Conservation (phyloP, 352 stramenopile species). For the Phytophthora agathidicida region DNA sequence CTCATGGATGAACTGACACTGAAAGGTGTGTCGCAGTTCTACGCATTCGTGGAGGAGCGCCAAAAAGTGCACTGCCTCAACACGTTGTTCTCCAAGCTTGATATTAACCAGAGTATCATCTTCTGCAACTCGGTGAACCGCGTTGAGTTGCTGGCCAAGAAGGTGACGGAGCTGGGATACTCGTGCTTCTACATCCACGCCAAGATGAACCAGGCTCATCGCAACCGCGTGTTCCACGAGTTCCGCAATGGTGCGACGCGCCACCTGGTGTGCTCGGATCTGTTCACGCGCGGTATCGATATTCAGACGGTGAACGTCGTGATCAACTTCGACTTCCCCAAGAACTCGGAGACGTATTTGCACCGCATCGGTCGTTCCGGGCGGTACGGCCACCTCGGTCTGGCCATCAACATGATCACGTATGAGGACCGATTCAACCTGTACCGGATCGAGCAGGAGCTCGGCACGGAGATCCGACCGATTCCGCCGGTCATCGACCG, state of each 20-base stretch:
- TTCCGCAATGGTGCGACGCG: slow-evolving; percentile 98
- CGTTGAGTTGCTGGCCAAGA: slow-evolving; percentile 99
- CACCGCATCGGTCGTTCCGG: slow-evolving; percentile 99
- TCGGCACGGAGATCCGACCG: slow-evolving; percentile 99
- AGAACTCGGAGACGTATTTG: slow-evolving; percentile 99
- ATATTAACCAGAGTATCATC: slow-evolving; percentile 99
- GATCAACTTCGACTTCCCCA: slow-evolving; percentile 99
- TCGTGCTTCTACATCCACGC: slow-evolving; percentile 99
- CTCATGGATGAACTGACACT: slow-evolving; percentile 99
- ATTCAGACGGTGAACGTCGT: slow-evolving; percentile 99
- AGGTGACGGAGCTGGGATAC: slow-evolving; percentile 99
- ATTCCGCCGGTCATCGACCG: slow-evolving; percentile 99
- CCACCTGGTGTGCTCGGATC: slow-evolving; percentile 98
- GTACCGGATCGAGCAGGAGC: slow-evolving; percentile 98
- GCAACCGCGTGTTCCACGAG: slow-evolving; percentile 99
- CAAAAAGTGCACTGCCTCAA: slow-evolving; percentile 99
- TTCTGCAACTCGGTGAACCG: slow-evolving; percentile 99
- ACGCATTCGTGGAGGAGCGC: slow-evolving; percentile 99
- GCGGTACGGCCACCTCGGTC: slow-evolving; percentile 98
- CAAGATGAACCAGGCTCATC: slow-evolving; percentile 99
- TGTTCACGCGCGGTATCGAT: slow-evolving; percentile 99
- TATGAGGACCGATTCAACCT: slow-evolving; percentile 98
- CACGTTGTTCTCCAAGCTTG: slow-evolving; percentile 99
- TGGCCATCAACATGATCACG: slow-evolving; percentile 99
- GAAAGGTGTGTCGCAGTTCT: slow-evolving; percentile 99